A percentile compares a stretch with the other conserved stretches of the same genome.
Evolutionary conservation across 73 alveolate species (phyloP).

Genomic region (Tetrahymena elliotti): DNA sequence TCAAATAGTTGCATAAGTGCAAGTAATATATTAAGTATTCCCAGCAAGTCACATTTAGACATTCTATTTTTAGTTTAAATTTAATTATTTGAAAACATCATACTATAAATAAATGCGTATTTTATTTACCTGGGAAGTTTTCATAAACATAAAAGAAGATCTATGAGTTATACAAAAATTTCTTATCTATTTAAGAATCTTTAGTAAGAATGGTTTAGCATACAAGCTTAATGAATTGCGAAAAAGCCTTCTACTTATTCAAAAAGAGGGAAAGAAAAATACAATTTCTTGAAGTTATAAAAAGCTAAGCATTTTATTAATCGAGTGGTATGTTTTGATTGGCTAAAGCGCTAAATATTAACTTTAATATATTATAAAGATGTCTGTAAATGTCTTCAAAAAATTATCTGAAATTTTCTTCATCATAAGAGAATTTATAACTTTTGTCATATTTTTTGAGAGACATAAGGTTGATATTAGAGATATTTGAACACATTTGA

Average conservation of each 20-base stretch:
- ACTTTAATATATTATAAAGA: neutral
- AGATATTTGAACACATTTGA: neutral
- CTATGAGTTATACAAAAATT: neutral
- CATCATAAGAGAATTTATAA: neutral
- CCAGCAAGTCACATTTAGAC: neutral
- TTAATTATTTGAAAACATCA: neutral
- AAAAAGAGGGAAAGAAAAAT: neutral
- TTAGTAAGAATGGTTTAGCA: neutral
- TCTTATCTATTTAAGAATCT: neutral
- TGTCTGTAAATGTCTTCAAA: neutral
- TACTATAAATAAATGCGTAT: neutral
- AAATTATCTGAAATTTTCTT: neutral
- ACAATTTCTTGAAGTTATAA: neutral
- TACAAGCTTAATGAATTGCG: neutral
- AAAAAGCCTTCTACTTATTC: neutral
- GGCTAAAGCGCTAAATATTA: neutral
- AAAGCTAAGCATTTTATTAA: neutral
- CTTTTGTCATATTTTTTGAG: neutral
- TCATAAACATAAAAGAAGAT: neutral
- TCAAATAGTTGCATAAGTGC: neutral
- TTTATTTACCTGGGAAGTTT: neutral
- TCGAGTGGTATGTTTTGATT: neutral
- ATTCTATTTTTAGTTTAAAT: neutral
- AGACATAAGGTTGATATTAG: neutral
- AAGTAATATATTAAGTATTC: neutral